A percentile compares a stretch with the other conserved stretches of the same genome.
Conservation (phyloP, 2,329 filamentous ascomycete genomes). For the Ophioceras dolichostomum region DNA sequence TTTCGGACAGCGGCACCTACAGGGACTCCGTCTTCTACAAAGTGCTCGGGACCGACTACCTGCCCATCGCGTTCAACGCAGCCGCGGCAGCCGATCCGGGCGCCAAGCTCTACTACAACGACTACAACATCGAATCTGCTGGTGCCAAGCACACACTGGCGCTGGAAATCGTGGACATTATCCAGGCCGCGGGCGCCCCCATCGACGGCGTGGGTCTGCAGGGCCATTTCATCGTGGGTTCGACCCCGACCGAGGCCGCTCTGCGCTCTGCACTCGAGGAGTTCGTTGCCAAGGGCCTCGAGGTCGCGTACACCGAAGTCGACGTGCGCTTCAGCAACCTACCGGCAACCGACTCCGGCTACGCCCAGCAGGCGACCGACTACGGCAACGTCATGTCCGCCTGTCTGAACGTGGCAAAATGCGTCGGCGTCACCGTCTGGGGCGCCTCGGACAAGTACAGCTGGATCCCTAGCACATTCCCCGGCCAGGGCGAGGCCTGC, state of each 20-base stretch:
- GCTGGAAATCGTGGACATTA: constrained; percentile 13
- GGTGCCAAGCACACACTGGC: constrained; percentile 15
- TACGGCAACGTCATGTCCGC: constrained; percentile 1
- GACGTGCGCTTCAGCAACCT: constrained; percentile 14
- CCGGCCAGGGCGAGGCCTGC: constrained; percentile 25
- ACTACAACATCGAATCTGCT: constrained; percentile 32
- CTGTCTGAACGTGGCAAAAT: constrained; percentile 2
- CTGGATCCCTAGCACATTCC: constrained; percentile 23
- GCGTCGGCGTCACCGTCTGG: constrained; percentile 4
- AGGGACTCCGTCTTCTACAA: constrained; percentile 29
- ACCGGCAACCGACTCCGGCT: background rate
- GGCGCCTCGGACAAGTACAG: constrained; percentile 8
- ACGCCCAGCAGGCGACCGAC: constrained; percentile 1
- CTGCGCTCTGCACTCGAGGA: constrained; percentile 21
- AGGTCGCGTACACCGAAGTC: constrained; percentile 35
- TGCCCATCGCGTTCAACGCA: constrained; percentile 32
- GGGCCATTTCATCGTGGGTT: constrained; percentile 29
- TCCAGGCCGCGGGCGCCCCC: constrained; percentile 20
- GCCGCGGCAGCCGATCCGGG: constrained; percentile 26
- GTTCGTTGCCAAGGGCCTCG: constrained; percentile 25
- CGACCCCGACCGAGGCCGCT: constrained; percentile 20
- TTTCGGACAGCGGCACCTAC: constrained; percentile 33
- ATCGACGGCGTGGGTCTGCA: constrained; percentile 37
- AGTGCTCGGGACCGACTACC: constrained; percentile 30
- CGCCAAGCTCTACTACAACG: constrained; percentile 30